Evolutionary conservation across 176 grass and related monocot species (phyloP).

Genomic region (Lolium multiflorum): DNA sequence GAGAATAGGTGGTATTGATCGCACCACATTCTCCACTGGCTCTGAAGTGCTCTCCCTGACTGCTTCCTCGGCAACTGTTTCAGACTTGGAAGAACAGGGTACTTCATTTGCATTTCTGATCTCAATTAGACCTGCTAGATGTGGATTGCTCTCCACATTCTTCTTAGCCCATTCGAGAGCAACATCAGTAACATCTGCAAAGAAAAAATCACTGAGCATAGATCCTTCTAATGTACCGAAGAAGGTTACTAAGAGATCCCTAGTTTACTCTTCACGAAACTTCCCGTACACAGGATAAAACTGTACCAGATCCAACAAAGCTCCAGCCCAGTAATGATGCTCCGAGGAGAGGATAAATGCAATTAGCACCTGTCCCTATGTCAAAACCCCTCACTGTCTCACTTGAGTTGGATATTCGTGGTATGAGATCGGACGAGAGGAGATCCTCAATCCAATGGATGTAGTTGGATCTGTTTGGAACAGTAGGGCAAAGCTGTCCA

Average conservation of each 20-base stretch:
- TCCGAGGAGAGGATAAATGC: constrained; percentile 95
- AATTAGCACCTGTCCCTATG: constrained; percentile 91
- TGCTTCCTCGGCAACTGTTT: constrained; percentile 26
- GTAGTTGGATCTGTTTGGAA: constrained; percentile 93
- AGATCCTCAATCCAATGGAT: constrained; percentile 99
- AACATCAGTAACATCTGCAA: constrained; percentile 83
- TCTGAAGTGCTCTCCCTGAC: constrained; percentile 39
- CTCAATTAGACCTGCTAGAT: constrained; percentile 72
- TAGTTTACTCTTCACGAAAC: background rate
- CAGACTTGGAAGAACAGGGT: constrained; percentile 26
- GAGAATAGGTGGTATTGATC: constrained; percentile 48
- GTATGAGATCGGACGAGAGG: constrained; percentile 72
- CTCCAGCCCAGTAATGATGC: constrained; percentile 85
- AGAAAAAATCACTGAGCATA: constrained; percentile 23
- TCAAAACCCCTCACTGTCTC: constrained; percentile 75
- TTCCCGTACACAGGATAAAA: background rate
- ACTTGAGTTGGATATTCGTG: constrained; percentile 49
- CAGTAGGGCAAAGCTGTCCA: constrained; percentile 82
- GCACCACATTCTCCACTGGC: background rate
- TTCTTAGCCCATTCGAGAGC: constrained; percentile 93
- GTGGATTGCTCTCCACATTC: constrained; percentile 87
- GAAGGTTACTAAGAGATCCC: background rate
- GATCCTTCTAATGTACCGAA: constrained; percentile 16
- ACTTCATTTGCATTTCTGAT: constrained; percentile 65
- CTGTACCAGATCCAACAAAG: constrained; percentile 84